Evolutionary conservation across 169 alveolate genomes (phyloP), one percentile per base, ranked within the genome.

Genomic region (Toxoplasma gondii): DNA sequence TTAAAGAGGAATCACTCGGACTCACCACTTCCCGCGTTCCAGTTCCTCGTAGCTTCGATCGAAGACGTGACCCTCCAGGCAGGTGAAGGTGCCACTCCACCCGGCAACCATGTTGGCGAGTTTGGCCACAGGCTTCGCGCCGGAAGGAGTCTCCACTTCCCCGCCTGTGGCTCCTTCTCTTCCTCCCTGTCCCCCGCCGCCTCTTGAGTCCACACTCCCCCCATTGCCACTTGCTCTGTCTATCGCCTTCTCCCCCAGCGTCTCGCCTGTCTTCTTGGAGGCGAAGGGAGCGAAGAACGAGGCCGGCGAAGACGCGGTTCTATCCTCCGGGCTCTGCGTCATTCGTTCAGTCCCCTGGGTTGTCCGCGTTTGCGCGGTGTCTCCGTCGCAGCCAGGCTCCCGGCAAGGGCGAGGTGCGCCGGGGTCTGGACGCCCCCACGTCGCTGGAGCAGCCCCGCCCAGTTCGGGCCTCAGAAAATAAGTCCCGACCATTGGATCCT

Each of bases 31-130:
- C 12, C 88, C 88, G 5, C 54, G 29, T 81, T 81, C 53, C 22
- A 81, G 88, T n/a, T 81, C 88, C 5, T 81, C 44, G 54, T 81
- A 81, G 54, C 53, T n/a, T 10, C 88, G 45, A 19, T 81, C 44
- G 38, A 81, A 36, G 49, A 41, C 29, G 34, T 81, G 88, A 10
- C 88, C 88, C 88, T 81, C 58, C 64, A 81, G 44, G 88, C 88
- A 81, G 34, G 41, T 12, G 34, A 19, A 31, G 5, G 88, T 81
- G 41, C 54, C 88, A 12, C 27, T 22, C 88, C 88, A 81, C 29
- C 88, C 88, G 19, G 44, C 53, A n/a, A 41, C 88, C 38, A 22
- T 7, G 41, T 24, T 69, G 41, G 82, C 10, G 29, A 69, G 41
- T 24, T 29, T 69, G n/a, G n/a, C n/a, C n/a, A n/a, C n/a, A n/a